Evolutionary conservation across 331 rosid species (phyloP), one percentile per base, ranked within the genome.

Genomic region (Spiraea crenata): DNA sequence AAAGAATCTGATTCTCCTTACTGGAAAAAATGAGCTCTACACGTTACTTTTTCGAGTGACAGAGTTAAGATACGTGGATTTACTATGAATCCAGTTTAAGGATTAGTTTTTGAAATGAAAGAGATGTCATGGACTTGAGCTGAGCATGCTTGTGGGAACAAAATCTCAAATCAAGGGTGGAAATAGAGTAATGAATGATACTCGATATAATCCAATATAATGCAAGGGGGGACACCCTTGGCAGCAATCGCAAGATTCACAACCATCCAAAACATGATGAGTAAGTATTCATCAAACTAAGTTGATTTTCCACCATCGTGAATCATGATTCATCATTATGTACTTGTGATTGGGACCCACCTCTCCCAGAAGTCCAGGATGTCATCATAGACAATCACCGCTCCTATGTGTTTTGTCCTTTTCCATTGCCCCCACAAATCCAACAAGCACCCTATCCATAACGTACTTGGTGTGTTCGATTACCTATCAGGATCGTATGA

Each of bases 201-300:
- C 31, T 25, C 1, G 31, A 25, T 25, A 25, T 25, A 25, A 25
- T 25, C 31, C 31, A 25, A 25, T n/a, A n/a, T n/a, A n/a, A n/a
- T n/a, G n/a, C n/a, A n/a, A n/a, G n/a, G n/a, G n/a, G 31, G 31
- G 31, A 25, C 31, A 25, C 31, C n/a, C n/a, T n/a, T 25, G 31
- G 31, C 31, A 25, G 31, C 31, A 25, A 25, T 45, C 46, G 48
- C 64, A 69, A 64, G 77, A 77, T 81, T 80, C 77, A 78, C 80
- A 87, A 83, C 82, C 77, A 25, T 83, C 84, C 87, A 90, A 87
- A 82, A 67, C 77, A 52, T 35, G 84, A 81, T 85, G 82, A 90
- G 84, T 74, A 65, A 11, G 44, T 11, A 75, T 63, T 80, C 48
- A 73, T 72, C 16, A 70, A 55, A 72, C 67, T 72, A 14, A 63